Conservation (phyloP, 2,329 filamentous ascomycete genomes). For the Aspergillus sp. region DNA sequence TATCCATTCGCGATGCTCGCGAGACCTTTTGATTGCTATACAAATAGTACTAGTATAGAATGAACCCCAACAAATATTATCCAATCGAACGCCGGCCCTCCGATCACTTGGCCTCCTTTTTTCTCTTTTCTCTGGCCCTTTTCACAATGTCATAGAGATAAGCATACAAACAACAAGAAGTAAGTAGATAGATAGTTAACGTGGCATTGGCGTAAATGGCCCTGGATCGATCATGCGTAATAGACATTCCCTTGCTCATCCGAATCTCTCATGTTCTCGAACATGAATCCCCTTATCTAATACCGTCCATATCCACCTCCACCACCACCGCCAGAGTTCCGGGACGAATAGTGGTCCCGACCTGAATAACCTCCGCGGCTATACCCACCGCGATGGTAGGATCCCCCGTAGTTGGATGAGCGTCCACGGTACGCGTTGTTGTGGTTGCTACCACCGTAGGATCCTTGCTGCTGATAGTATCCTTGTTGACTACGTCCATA, state of each 20-base stretch:
- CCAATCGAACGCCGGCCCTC: slow-evolving; percentile 14
- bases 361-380: slow-evolving; percentile 26
- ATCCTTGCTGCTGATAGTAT: slow-evolving; percentile 21
- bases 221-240: slow-evolving; percentile 3
- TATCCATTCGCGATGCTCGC: background rate
- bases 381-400: slow-evolving; percentile 27
- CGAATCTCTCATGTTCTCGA: slow-evolving; percentile 4
- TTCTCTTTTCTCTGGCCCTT: background rate
- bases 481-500: slow-evolving; percentile 30
- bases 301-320: slow-evolving; percentile 45
- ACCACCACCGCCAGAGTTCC: slow-evolving; percentile 34
- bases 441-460: slow-evolving; percentile 23
- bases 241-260: slow-evolving; percentile 8
- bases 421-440: slow-evolving; percentile 26
- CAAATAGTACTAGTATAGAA: background rate
- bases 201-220: background rate
- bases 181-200: background rate
- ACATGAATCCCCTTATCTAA: slow-evolving; percentile 16
- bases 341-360: slow-evolving; percentile 34
- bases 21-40: background rate
- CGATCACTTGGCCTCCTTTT: background rate
- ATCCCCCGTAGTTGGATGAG: slow-evolving; percentile 30
- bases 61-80: background rate
- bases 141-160: slow-evolving; percentile 8
- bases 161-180: background rate